Evolutionary conservation across 768 basidiomycete genomes (phyloP).

Genomic region (Lyophyllum atratum): DNA sequence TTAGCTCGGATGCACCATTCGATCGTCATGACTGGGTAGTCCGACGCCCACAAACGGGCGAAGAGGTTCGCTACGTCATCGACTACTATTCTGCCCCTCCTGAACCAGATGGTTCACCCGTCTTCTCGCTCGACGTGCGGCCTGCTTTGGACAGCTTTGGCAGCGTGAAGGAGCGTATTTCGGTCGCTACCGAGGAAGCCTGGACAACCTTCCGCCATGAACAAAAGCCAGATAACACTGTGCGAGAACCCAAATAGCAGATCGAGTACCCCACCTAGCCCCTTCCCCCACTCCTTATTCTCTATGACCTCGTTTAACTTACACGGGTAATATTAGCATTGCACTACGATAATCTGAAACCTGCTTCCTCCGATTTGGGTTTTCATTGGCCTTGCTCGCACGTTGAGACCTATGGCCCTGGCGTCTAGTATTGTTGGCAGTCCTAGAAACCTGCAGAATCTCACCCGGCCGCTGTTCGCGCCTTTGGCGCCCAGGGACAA

Average conservation of each 20-base stretch:
- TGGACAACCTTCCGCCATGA: constrained; percentile 54
- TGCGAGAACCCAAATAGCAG: constrained; percentile 17
- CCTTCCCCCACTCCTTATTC: not conserved
- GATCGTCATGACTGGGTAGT: constrained; percentile 99
- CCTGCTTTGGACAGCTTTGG: constrained; percentile 88
- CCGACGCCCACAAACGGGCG: constrained; percentile 73
- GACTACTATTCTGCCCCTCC: constrained; percentile 97
- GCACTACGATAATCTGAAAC: not conserved
- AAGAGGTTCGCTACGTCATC: constrained; percentile 93
- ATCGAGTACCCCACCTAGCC: not conserved
- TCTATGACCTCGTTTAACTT: not conserved
- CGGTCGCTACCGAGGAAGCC: constrained; percentile 65
- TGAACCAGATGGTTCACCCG: constrained; percentile 88
- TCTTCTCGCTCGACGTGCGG: constrained; percentile 93
- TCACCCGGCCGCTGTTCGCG: too few relatives aligned
- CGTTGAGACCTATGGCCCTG: too few relatives aligned
- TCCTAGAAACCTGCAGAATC: too few relatives aligned
- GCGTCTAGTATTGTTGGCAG: too few relatives aligned
- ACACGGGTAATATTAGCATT: not conserved
- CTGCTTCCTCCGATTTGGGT: too few relatives aligned
- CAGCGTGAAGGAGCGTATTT: constrained; percentile 74
- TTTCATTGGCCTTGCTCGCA: too few relatives aligned
- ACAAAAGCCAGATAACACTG: constrained; percentile 23
- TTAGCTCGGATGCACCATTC: constrained; percentile 89
- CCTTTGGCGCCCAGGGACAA: too few relatives aligned